Evolutionary conservation across 2,329 filamentous ascomycete genomes (phyloP).

Genomic region (Aspergillus sergii): DNA sequence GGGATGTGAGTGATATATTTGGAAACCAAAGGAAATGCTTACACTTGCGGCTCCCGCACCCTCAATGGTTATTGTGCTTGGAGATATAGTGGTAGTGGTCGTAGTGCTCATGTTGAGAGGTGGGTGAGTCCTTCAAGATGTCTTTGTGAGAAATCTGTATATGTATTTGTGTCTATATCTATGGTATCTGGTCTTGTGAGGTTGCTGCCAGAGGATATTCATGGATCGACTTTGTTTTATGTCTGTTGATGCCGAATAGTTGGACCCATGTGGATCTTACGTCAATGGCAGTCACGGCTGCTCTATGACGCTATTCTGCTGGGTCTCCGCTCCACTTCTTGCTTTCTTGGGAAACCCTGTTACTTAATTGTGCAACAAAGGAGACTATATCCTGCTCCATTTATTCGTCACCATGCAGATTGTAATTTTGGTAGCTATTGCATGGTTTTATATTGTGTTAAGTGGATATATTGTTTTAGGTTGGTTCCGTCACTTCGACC

Average conservation of each 20-base stretch:
- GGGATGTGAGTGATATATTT: neutral
- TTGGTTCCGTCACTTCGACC: neutral
- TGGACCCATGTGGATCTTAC: neutral
- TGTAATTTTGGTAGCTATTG: neutral
- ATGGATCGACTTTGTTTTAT: neutral
- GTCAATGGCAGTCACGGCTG: neutral
- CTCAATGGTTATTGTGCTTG: neutral
- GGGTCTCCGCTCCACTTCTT: neutral
- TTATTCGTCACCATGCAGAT: neutral
- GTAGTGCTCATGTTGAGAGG: neutral
- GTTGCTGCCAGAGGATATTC: neutral
- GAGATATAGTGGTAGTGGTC: neutral
- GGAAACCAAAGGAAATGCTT: neutral
- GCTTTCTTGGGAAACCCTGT: neutral
- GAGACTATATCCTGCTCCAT: neutral
- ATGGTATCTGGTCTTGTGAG: neutral
- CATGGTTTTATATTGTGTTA: neutral
- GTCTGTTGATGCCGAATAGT: neutral
- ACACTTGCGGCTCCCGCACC: neutral
- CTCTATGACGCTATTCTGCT: neutral
- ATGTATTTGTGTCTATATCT: neutral
- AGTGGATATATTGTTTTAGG: neutral
- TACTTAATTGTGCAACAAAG: neutral
- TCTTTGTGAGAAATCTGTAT: neutral
- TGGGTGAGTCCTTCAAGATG: neutral